A percentile compares a stretch with the other conserved stretches of the same genome.
Conservation (phyloP, 345 rosid genomes). For the Eutrema yunnanense region DNA sequence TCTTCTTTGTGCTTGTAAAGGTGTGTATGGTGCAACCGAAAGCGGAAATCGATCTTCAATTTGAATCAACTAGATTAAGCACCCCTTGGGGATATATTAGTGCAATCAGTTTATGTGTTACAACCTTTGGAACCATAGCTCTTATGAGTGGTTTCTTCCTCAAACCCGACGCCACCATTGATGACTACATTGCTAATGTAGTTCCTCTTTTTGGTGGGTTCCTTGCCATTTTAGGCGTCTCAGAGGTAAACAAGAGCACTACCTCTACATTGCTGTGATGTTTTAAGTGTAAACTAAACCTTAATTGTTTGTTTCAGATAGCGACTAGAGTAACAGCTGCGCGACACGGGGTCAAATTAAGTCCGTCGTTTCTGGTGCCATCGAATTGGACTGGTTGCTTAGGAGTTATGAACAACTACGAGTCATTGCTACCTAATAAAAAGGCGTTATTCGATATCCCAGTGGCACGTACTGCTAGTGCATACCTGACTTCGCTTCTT, state of each 20-base stretch:
- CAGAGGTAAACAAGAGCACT: constrained; percentile 50
- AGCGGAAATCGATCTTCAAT: constrained; percentile 80
- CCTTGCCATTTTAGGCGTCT: constrained; percentile 72
- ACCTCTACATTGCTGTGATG: not conserved
- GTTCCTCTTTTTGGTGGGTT: constrained; percentile 87
- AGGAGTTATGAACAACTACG: constrained; percentile 91
- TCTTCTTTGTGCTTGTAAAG: constrained; percentile 33
- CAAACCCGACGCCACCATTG: constrained; percentile 76
- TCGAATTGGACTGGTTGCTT: constrained; percentile 95
- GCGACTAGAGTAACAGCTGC: constrained; percentile 82
- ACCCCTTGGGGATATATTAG: constrained; percentile 87
- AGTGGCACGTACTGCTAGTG: constrained; percentile 82
- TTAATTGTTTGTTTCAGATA: constrained; percentile 42
- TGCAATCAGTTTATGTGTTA: constrained; percentile 51
- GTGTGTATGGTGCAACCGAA: constrained; percentile 95
- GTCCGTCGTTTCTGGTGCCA: constrained; percentile 91
- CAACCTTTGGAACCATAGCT: constrained; percentile 87
- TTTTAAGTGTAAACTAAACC: not conserved
- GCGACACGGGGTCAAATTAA: constrained; percentile 58
- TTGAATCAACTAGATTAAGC: constrained; percentile 72
- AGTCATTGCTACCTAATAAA: constrained; percentile 80
- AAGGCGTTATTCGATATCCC: constrained; percentile 87
- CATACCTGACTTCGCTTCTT: constrained; percentile 71
- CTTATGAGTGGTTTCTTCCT: constrained; percentile 91
- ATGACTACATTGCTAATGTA: constrained; percentile 71